Conservation (phyloP, 2,329 filamentous ascomycete genomes). For the Epichloe hybrida region DNA sequence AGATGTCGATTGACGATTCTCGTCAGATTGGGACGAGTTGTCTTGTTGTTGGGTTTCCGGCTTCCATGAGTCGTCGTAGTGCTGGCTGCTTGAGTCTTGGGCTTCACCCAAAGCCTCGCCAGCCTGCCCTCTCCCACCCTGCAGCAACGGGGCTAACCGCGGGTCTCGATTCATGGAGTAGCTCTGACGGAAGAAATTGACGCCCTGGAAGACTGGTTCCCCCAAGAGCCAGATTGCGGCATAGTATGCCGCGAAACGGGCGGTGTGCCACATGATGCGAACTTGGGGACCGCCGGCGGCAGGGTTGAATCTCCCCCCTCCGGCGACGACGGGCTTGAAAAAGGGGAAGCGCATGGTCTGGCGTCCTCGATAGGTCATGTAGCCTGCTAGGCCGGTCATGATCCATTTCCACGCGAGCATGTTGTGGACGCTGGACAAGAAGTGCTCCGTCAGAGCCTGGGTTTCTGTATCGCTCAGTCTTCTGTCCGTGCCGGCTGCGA, state of each 20-base stretch:
- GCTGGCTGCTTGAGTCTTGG: constrained; percentile 8
- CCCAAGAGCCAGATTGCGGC: constrained; percentile 12
- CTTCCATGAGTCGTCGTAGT: constrained; percentile 9
- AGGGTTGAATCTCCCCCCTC: constrained; percentile 15
- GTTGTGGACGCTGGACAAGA: constrained; percentile 17
- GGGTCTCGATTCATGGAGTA: constrained; percentile 16
- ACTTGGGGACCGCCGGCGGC: constrained; percentile 16
- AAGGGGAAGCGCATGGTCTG: constrained; percentile 27
- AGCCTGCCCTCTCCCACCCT: constrained; percentile 9
- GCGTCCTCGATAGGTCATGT: constrained; percentile 16
- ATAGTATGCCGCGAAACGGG: constrained; percentile 23
- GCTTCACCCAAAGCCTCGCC: constrained; percentile 6
- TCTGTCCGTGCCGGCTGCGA: constrained; percentile 17
- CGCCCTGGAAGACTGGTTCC: constrained; percentile 17
- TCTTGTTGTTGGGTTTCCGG: constrained; percentile 9
- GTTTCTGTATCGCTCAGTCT: constrained; percentile 23
- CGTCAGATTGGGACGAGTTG: constrained; percentile 1
- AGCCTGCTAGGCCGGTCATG: constrained; percentile 12
- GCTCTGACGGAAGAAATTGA: constrained; percentile 13
- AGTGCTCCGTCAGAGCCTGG: constrained; percentile 21
- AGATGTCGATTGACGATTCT: constrained; percentile 1
- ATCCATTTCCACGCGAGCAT: constrained; percentile 18
- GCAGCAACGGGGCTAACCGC: constrained; percentile 15
- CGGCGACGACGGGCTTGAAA: constrained; percentile 19
- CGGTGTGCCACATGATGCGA: constrained; percentile 20